Conservation (phyloP, 371 early-diverging fungal genomes). For the Mortierella sp. region DNA sequence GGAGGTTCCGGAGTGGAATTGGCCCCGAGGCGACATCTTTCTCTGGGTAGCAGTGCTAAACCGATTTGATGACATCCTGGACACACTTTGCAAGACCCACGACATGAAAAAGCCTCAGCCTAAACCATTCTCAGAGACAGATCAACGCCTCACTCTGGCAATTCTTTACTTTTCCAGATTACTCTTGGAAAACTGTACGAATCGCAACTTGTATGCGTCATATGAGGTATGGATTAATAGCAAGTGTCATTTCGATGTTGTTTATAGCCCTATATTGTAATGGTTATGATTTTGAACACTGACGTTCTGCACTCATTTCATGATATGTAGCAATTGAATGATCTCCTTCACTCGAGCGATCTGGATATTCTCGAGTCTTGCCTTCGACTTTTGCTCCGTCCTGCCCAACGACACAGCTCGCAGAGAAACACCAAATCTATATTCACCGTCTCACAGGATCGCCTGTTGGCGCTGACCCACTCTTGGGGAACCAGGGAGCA, state of each 20-base stretch:
- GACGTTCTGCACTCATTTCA: background rate
- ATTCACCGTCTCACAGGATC: conserved; percentile 76
- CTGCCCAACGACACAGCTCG: conserved; percentile 85
- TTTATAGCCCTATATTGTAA: background rate
- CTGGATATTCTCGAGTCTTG: conserved; percentile 81
- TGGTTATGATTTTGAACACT: background rate
- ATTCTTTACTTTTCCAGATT: conserved; percentile 83
- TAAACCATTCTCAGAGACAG: conserved; percentile 66
- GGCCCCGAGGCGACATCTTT: conserved; percentile 92
- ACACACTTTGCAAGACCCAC: conserved; percentile 73
- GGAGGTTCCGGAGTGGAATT: conserved; percentile 77
- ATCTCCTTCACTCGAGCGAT: conserved; percentile 79
- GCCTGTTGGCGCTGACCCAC: conserved; percentile 72
- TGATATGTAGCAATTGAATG: conserved; percentile 73
- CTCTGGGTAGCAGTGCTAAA: conserved; percentile 96
- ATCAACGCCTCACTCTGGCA: conserved; percentile 73
- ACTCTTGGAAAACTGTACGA: conserved; percentile 95
- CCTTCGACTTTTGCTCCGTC: conserved; percentile 81
- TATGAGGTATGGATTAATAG: conserved; percentile 79
- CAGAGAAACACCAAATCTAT: conserved; percentile 77
- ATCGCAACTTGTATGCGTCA: conserved; percentile 93
- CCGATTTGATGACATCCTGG: conserved; percentile 90
- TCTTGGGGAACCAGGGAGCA: conserved; percentile 69
- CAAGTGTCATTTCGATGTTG: background rate
- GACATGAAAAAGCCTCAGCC: conserved; percentile 76